Conservation (phyloP, 495 filamentous ascomycete species). For the Penicillium pancosmium region DNA sequence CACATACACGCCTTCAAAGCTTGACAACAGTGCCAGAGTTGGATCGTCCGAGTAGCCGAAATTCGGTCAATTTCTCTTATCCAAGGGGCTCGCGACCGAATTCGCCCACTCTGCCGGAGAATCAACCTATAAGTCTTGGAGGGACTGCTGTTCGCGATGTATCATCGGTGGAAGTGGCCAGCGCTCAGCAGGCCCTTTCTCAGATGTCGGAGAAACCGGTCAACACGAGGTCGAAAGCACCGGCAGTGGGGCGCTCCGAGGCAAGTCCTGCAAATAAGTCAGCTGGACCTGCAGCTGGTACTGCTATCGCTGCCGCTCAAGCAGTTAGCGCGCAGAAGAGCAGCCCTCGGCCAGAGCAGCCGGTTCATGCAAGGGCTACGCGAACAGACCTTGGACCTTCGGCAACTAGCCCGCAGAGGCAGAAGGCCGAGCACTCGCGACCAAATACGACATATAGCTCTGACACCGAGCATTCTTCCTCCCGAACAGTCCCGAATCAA, state of each 20-base stretch:
- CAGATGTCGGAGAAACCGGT: conserved; percentile 52
- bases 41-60: conserved; percentile 62
- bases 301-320: conserved; percentile 40
- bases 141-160: conserved; percentile 21
- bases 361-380: conserved; percentile 12
- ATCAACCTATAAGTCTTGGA: conserved; percentile 19
- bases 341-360: conserved; percentile 9
- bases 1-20: conserved; percentile 26
- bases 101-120: conserved; percentile 37
- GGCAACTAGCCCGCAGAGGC: conserved; percentile 3
- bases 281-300: conserved; percentile 39
- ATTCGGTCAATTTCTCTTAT: conserved; percentile 85
- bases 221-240: conserved; percentile 53
- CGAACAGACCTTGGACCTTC: conserved; percentile 4
- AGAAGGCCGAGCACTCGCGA: neutral
- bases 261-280: conserved; percentile 45
- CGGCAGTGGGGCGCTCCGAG: conserved; percentile 40
- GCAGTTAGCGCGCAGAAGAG: conserved; percentile 25
- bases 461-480: conserved; percentile 15
- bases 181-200: conserved; percentile 39
- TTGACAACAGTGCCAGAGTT: conserved; percentile 46
- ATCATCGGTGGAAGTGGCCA: conserved; percentile 30
- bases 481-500: conserved; percentile 41
- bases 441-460: conserved; percentile 2
- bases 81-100: conserved; percentile 61